Evolutionary conservation across 306 rosid genomes (phyloP).

Genomic region (Ziziphus jujuba): DNA sequence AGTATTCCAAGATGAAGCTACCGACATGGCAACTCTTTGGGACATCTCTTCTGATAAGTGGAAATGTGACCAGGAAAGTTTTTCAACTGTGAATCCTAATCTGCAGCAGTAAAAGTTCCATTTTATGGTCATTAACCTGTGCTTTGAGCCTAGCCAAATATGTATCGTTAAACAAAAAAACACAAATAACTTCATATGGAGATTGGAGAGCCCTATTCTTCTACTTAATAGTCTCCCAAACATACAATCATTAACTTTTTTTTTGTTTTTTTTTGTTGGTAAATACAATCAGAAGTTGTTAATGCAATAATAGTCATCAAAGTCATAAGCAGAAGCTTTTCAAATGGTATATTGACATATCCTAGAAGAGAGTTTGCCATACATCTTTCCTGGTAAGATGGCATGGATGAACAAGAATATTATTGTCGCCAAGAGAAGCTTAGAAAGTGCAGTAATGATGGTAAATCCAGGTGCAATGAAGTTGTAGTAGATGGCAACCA

Average conservation of each 20-base stretch:
- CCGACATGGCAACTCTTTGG: slow-evolving; percentile 43
- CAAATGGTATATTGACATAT: slow-evolving; percentile 2
- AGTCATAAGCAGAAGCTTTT: not conserved
- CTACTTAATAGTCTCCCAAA: not conserved
- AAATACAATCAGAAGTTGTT: no score
- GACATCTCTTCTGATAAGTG: slow-evolving; percentile 72
- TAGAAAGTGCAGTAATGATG: slow-evolving; percentile 62
- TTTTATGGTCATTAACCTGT: slow-evolving; percentile 27
- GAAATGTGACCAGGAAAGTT: slow-evolving; percentile 69
- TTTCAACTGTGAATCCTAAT: slow-evolving; percentile 75
- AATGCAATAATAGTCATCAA: no score
- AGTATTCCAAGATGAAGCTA: slow-evolving; percentile 73
- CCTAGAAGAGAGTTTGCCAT: slow-evolving; percentile 30
- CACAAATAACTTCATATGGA: not conserved
- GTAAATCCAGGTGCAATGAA: slow-evolving; percentile 73
- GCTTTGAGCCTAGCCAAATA: slow-evolving; percentile 5
- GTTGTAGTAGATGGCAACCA: slow-evolving; percentile 73
- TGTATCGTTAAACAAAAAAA: not conserved
- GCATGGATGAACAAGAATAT: slow-evolving; percentile 61
- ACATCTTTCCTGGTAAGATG: slow-evolving; percentile 76
- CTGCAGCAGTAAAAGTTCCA: slow-evolving; percentile 44
- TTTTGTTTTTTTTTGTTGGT: no score
- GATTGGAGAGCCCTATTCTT: slow-evolving; percentile 4
- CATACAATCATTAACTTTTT: no score
- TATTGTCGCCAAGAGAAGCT: slow-evolving; percentile 52